Conservation (phyloP, 2,329 filamentous ascomycete genomes). For the Botrytis galanthina region DNA sequence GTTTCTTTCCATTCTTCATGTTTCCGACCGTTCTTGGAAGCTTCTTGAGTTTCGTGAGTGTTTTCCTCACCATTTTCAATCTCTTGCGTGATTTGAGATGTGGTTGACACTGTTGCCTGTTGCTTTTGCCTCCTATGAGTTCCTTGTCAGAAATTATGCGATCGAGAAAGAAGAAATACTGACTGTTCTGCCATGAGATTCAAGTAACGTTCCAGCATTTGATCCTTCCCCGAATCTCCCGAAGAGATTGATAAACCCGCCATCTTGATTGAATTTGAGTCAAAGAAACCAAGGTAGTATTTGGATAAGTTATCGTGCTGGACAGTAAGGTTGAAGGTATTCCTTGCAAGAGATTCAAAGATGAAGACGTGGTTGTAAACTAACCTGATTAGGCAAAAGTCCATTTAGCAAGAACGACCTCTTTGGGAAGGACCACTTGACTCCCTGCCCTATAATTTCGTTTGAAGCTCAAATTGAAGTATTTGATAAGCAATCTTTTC, state of each 20-base stretch:
- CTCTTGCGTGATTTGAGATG: not conserved
- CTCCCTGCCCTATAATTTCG: not conserved
- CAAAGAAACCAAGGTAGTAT: too few species aligned
- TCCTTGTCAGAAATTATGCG: not conserved
- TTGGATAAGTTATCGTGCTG: not conserved
- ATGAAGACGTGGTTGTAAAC: not conserved
- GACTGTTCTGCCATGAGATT: not conserved
- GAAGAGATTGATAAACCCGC: not conserved
- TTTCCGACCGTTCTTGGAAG: not conserved
- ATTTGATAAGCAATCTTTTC: not conserved
- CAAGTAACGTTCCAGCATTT: not conserved
- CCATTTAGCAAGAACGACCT: too few species aligned
- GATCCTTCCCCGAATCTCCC: not conserved
- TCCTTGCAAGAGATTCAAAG: not conserved
- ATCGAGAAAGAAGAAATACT: not conserved
- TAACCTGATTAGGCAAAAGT: not conserved
- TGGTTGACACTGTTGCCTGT: not conserved
- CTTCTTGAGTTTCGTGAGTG: not conserved
- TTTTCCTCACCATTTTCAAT: accelerated
- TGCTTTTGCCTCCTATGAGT: not conserved
- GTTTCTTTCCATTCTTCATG: not conserved
- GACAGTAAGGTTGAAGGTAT: not conserved
- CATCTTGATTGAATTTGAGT: not conserved
- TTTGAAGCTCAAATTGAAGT: too few species aligned
- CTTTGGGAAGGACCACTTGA: not conserved